A percentile compares a stretch with the other conserved stretches of the same genome.
Conservation (phyloP, 345 rosid species). For the Eucalyptus fibrosa region DNA sequence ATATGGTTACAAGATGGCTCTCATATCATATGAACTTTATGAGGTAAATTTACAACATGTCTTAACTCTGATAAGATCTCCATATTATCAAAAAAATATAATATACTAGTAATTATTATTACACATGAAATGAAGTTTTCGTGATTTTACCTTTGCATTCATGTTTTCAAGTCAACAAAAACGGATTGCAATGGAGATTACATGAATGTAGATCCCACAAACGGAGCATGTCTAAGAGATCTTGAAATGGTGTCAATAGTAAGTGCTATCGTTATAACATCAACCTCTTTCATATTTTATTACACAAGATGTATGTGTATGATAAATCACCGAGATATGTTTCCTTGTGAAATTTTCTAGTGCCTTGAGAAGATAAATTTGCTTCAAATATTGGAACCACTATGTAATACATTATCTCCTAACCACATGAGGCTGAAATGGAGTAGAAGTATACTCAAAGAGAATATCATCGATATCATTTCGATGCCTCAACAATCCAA, state of each 20-base stretch:
- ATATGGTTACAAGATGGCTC: constrained; percentile 28
- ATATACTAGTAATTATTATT: not conserved
- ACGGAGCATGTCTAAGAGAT: not conserved
- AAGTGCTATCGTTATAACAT: not conserved
- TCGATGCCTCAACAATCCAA: not conserved
- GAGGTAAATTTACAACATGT: constrained; percentile 6
- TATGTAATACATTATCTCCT: not conserved
- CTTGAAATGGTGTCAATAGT: not conserved
- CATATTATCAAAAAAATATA: not conserved
- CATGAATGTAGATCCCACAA: not conserved
- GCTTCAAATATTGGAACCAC: not conserved
- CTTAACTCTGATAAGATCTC: not conserved
- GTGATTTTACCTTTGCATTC: not conserved
- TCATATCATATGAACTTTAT: constrained; percentile 46
- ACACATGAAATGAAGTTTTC: not conserved
- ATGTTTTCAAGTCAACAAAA: not conserved
- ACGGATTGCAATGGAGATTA: constrained; percentile 5
- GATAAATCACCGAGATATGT: not conserved
- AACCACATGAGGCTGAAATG: not conserved
- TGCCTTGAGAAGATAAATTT: not conserved
- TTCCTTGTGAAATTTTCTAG: not conserved
- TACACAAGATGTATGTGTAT: not conserved
- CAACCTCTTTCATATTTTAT: not conserved
- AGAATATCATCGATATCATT: not conserved
- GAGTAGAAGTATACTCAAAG: not conserved